Conservation (phyloP, 768 basidiomycete genomes). For the Amanita molliuscula region DNA sequence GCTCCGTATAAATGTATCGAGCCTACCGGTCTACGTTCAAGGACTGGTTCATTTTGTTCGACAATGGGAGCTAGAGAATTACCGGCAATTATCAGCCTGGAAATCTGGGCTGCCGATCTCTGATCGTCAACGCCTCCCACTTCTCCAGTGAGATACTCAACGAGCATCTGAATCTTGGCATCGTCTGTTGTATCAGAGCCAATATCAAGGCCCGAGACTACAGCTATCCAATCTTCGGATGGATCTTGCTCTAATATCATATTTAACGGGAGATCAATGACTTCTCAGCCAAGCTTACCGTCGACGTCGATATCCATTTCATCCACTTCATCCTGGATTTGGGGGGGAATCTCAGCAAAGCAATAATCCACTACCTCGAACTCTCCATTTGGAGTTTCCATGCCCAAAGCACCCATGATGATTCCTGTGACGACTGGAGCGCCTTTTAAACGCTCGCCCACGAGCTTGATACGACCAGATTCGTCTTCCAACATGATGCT, state of each 20-base stretch:
- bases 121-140: constrained; percentile 61
- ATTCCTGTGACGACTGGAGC: constrained; percentile 81
- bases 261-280: constrained; percentile 3
- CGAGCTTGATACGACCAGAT: constrained; percentile 82
- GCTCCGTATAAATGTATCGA: background rate
- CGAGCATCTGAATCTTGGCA: constrained; percentile 74
- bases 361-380: constrained; percentile 92
- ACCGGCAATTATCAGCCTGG: constrained; percentile 82
- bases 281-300: constrained; percentile 26
- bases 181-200: constrained; percentile 54
- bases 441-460: constrained; percentile 58
- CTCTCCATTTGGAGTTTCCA: constrained; percentile 82
- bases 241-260: constrained; percentile 2
- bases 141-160: constrained; percentile 85
- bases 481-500: constrained; percentile 91
- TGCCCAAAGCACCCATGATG: constrained; percentile 81
- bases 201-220: constrained; percentile 79
- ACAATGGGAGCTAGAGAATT: constrained; percentile 56
- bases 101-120: constrained; percentile 56
- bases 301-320: constrained; percentile 61
- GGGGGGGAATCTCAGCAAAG: constrained; percentile 73
- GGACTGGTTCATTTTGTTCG: constrained; percentile 7
- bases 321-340: constrained; percentile 21
- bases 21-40: constrained; percentile 50
- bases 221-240: constrained; percentile 69